Percentiles rank a stretch among this genome's conserved stretches.
Conservation (phyloP, 768 basidiomycete species). For the Leccinum longicurvipes region DNA sequence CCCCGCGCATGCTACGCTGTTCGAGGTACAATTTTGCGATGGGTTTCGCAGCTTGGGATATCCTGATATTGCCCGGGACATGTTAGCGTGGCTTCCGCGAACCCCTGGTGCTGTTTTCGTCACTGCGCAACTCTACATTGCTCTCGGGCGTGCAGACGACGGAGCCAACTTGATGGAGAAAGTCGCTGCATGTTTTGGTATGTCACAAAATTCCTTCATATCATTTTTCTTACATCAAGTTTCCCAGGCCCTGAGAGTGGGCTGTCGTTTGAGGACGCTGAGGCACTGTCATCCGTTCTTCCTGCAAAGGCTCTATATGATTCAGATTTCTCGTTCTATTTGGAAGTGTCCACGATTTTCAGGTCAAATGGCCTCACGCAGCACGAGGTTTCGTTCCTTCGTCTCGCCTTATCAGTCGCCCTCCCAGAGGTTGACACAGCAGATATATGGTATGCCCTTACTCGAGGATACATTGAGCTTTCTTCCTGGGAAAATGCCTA, state of each 20-base stretch:
- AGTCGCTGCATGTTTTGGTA: conserved; percentile 74
- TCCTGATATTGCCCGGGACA: conserved; percentile 54
- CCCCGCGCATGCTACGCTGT: conserved; percentile 61
- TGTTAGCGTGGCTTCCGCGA: conserved; percentile 75
- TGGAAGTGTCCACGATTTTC: conserved; percentile 75
- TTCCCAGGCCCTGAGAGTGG: conserved; percentile 45
- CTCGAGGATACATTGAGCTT: conserved; percentile 70
- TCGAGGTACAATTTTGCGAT: conserved; percentile 74
- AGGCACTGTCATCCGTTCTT: conserved; percentile 59
- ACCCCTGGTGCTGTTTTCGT: conserved; percentile 77
- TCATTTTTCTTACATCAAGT: neutral
- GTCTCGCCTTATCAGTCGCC: conserved; percentile 74
- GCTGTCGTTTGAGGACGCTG: conserved; percentile 57
- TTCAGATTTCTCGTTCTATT: conserved; percentile 71
- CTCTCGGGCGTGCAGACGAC: conserved; percentile 67
- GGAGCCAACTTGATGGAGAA: conserved; percentile 71
- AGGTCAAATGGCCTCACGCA: conserved; percentile 50
- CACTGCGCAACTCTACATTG: conserved; percentile 61
- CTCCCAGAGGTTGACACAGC: conserved; percentile 50
- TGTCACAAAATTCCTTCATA: conserved; percentile 23
- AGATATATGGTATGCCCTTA: conserved; percentile 77
- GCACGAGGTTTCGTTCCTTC: conserved; percentile 71
- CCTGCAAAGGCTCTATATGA: conserved; percentile 54
- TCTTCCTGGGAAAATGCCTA: conserved; percentile 88
- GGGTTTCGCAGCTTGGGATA: conserved; percentile 63